Conservation (phyloP, 1,284 basidiomycete genomes). For the Fomitiporia mediterranea region DNA sequence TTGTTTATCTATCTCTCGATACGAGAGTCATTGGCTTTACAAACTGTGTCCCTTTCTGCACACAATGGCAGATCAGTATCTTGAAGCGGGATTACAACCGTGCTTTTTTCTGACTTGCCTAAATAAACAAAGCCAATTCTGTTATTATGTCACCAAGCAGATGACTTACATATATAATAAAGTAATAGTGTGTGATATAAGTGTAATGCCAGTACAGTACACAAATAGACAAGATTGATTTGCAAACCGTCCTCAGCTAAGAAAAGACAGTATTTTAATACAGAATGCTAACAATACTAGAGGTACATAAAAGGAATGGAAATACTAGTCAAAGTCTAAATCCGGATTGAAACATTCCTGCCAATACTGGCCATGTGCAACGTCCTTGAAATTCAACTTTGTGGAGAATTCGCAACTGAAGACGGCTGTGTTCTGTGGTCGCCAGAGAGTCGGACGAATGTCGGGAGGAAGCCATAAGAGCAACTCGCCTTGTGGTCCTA, state of each 20-base stretch:
- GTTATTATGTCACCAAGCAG: no score
- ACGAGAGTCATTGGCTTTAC: conserved; percentile 77
- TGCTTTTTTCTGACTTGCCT: conserved; percentile 38
- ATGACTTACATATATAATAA: no score
- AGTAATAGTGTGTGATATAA: no score
- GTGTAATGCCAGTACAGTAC: no score
- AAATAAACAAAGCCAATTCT: no score
- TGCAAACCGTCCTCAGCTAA: no score
- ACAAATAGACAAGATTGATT: no score
- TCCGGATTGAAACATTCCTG: neutral
- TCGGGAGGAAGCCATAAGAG: conserved; percentile 8
- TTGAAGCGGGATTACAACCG: conserved; percentile 54
- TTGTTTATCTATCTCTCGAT: conserved; percentile 85
- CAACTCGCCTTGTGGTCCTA: neutral
- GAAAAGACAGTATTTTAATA: no score
- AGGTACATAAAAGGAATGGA: no score
- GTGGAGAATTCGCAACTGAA: conserved; percentile 1
- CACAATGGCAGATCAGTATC: conserved; percentile 57
- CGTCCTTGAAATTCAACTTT: neutral
- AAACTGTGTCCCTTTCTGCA: conserved; percentile 67
- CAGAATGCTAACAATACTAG: no score
- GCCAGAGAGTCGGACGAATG: neutral
- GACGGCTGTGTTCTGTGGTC: neutral
- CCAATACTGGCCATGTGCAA: neutral
- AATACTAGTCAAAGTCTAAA: no score